These are phyloP conservation scores for Endocalyx cinctus DNA, from an alignment of 2,329 filamentous ascomycete genomes.

Conservation along the genomic window DNA sequence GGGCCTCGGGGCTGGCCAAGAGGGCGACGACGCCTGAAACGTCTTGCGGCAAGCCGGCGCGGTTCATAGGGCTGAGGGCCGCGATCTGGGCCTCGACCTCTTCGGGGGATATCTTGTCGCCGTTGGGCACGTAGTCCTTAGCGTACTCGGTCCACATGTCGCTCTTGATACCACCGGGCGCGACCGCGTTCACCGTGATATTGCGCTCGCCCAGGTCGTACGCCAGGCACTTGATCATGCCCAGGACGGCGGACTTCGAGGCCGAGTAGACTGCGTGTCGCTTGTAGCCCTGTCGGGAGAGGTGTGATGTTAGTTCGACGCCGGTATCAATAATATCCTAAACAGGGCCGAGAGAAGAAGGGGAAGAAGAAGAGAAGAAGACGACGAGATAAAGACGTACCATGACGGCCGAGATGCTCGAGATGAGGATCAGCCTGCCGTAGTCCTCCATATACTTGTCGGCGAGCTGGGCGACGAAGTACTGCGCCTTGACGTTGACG, in stretches of 20 bases:
- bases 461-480: constrained; percentile 7
- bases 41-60: constrained; percentile 33
- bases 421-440: constrained; percentile 12
- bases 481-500: constrained; percentile 16
- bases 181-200: constrained; percentile 40
- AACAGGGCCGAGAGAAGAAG: no score
- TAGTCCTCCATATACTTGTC: constrained; percentile 14
- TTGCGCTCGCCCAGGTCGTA: constrained; percentile 23
- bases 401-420: constrained; percentile 12
- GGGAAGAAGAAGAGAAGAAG: neutral
- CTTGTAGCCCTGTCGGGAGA: neutral
- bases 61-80: no score
- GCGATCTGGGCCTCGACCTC: no score
- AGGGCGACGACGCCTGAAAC: constrained; percentile 37
- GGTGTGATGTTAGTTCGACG: constrained; percentile 1
- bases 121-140: no score
- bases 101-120: no score
- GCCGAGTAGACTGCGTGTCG: neutral
- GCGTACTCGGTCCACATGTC: no score
- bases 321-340: no score
- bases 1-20: constrained; percentile 32
- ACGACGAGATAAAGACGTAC: constrained; percentile 6
- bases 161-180: constrained; percentile 34
- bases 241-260: constrained; percentile 4
- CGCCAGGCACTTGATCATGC: constrained; percentile 1